A percentile compares a stretch with the other conserved stretches of the same genome.
Evolutionary conservation across 176 grass and related monocot genomes (phyloP).

Genomic region (Panicum miliaceum): DNA sequence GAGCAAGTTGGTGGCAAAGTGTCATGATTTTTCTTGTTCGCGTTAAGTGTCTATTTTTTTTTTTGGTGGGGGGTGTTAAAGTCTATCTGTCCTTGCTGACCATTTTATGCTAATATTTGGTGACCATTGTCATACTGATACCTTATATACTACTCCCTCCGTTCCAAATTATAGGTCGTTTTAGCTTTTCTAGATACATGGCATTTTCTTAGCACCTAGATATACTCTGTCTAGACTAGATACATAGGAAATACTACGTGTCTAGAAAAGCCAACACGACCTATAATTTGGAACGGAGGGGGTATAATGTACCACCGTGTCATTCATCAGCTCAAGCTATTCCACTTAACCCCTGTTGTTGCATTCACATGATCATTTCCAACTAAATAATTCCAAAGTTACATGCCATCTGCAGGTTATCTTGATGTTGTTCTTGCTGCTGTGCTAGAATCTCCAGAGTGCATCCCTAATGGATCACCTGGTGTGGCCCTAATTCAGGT

Average conservation of each 20-base stretch:
- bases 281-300: too few species aligned
- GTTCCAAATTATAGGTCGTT: too few species aligned
- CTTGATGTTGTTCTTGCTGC: conserved; percentile 70
- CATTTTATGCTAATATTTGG: neutral
- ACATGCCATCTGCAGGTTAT: conserved; percentile 73
- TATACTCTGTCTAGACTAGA: too few species aligned
- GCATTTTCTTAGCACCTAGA: too few species aligned
- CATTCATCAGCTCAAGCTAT: conserved; percentile 26
- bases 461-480: conserved; percentile 56
- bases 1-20: neutral
- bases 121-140: neutral
- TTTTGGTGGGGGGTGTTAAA: neutral
- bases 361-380: conserved; percentile 38
- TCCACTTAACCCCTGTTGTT: neutral
- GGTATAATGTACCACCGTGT: neutral
- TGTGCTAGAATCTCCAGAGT: conserved; percentile 67
- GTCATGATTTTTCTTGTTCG: neutral
- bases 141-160: neutral
- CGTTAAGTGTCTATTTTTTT: neutral
- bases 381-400: conserved; percentile 32
- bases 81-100: neutral
- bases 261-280: too few species aligned
- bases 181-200: too few species aligned
- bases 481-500: conserved; percentile 66
- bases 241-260: too few species aligned